Evolutionary conservation across 495 filamentous ascomycete species (phyloP).

Genomic region (Xylaria grammica): DNA sequence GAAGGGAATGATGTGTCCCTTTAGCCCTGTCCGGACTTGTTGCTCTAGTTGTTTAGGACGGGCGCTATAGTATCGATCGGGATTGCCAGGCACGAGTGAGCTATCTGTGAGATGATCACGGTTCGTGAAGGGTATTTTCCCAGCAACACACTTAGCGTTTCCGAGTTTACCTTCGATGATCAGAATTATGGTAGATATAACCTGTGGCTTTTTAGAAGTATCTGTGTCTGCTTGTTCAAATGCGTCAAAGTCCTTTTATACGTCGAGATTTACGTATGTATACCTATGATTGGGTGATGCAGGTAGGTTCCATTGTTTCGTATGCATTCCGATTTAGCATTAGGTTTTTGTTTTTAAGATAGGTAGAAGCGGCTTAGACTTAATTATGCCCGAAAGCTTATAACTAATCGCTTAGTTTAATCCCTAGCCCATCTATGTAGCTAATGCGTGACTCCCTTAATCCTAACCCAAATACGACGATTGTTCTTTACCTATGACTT

Average conservation of each 20-base stretch:
- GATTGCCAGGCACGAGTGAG: slow-evolving; percentile 3
- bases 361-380: too few relatives aligned
- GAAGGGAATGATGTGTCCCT: neutral
- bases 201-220: slow-evolving; percentile 3
- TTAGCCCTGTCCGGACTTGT: neutral
- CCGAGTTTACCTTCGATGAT: neutral
- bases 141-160: neutral
- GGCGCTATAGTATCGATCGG: slow-evolving; percentile 8
- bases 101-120: neutral
- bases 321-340: too few relatives aligned
- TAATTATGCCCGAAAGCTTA: too few relatives aligned
- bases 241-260: neutral
- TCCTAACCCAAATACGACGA: too few relatives aligned
- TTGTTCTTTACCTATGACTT: too few relatives aligned
- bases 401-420: too few relatives aligned
- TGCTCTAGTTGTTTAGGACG: slow-evolving; percentile 1
- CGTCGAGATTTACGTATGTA: too few relatives aligned
- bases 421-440: too few relatives aligned
- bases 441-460: too few relatives aligned
- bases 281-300: too few relatives aligned
- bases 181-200: neutral
- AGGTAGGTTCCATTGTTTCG: too few relatives aligned
- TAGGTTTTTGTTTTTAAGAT: too few relatives aligned
- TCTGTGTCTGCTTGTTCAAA: neutral
- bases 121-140: slow-evolving; percentile 1